Base-by-base conservation (phyloP, 2,329 filamentous ascomycete species). In the Emericellopsis cladophorae region DNA sequence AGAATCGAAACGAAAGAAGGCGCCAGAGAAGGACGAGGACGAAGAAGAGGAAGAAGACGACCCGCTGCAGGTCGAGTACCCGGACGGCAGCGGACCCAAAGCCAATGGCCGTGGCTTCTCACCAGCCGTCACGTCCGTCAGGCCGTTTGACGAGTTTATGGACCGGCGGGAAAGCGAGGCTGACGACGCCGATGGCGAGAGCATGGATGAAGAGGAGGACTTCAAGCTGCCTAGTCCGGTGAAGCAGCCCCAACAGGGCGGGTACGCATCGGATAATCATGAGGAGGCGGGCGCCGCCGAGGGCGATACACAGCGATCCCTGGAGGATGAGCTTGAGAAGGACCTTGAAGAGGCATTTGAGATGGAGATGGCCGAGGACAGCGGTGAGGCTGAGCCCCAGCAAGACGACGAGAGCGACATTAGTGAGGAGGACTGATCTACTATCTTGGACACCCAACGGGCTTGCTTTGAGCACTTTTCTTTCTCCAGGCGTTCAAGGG, bases 401-500 rank as follows among this genome's bases (percentile, higher is more conserved):
- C 21, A 36, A 10, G 69, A 66, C 32, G 74, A 76, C 40, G 76
- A 81, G 55, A 81, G 76, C 48, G 75, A 79, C 49, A 76, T 81
- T 41, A 81, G 77, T 48, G 77, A 81, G 53, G 77, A 81, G 54
- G 77, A 81, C 53, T 81, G 26, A 29, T 29, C 12, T 29, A 9
- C 12, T 7, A 9, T 12, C 8, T 12, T 29, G 26, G 26, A 12
- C 8, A 29, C 8, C 26, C 9, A 59, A 26, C 15, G 21, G 15
- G 10, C 14, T 40, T 31, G n/a, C 29, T 16, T 37, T 16, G 26
- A 15, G 12, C 39, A 24, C 36, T 39, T n/a, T 37, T 40, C 23
- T 29, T 29, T 34, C 26, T 24, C 21, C 31, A 23, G 31, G 18
- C 14, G 22, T 42, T 34, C 33, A 3, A 32, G 39, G 18, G 18